Evolutionary conservation across 352 stramenopile species (phyloP).

Genomic region (Phytophthora lateralis): DNA sequence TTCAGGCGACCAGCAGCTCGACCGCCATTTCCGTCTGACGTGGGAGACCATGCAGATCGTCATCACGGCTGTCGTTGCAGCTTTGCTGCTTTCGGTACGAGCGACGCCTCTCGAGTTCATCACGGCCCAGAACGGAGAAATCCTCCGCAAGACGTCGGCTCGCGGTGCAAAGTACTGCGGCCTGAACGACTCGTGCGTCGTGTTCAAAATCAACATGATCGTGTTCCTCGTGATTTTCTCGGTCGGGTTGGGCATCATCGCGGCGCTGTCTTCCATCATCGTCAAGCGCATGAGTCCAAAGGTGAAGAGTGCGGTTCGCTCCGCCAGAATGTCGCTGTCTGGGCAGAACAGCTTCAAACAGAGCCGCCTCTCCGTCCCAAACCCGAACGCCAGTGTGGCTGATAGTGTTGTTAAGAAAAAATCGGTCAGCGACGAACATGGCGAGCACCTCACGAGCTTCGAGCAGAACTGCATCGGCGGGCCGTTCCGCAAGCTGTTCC

Average conservation of each 20-base stretch:
- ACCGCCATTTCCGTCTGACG: constrained; percentile 33
- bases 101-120: constrained; percentile 28
- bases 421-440: neutral
- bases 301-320: constrained; percentile 22
- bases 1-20: constrained; percentile 32
- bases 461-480: constrained; percentile 34
- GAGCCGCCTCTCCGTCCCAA: neutral
- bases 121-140: constrained; percentile 25
- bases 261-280: constrained; percentile 16
- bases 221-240: constrained; percentile 26
- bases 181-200: constrained; percentile 37
- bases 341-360: neutral
- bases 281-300: constrained; percentile 26
- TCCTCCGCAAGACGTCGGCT: constrained; percentile 29
- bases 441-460: constrained; percentile 21
- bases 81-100: constrained; percentile 10
- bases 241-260: constrained; percentile 17
- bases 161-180: constrained; percentile 27
- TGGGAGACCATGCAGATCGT: constrained; percentile 38
- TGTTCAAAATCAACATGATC: constrained; percentile 35
- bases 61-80: constrained; percentile 23
- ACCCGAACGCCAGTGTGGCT: no score
- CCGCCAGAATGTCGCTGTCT: constrained; percentile 14
- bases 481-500: constrained; percentile 26
- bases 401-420: constrained; percentile 6